Percentiles rank a stretch among this genome's conserved stretches.
phyloP scores from a whole-genome alignment of 352 stramenopile species.

The Globisporangium emineosum region DNA sequence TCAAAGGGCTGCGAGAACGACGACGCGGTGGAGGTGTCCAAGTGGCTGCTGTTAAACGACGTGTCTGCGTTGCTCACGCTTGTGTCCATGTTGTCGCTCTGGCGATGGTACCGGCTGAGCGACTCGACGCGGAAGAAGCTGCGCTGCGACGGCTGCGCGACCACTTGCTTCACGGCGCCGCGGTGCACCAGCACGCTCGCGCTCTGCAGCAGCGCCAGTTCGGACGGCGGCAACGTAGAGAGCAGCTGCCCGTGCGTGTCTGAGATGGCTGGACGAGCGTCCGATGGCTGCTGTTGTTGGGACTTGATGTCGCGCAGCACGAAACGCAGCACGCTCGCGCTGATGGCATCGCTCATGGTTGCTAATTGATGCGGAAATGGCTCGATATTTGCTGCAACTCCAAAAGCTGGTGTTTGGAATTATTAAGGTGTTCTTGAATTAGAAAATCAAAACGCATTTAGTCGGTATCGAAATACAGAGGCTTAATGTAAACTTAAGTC shows the following conservation, averaged over 20 bases:
- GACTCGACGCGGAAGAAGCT: constrained; percentile 68
- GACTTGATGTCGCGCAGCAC: constrained; percentile 48
- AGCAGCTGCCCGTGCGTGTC: constrained; percentile 50
- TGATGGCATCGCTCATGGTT: constrained; percentile 12
- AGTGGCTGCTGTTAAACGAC: neutral
- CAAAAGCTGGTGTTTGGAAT: too few species aligned
- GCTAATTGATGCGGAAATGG: neutral
- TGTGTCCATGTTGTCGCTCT: neutral
- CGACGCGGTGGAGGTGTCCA: constrained; percentile 18
- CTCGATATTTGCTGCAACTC: neutral
- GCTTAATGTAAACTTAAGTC: too few species aligned
- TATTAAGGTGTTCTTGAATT: too few species aligned
- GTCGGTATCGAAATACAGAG: neutral
- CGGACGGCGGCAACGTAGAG: constrained; percentile 28
- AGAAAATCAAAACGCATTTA: neutral
- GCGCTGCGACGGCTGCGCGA: constrained; percentile 39
- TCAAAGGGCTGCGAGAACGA: constrained; percentile 39
- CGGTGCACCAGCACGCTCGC: constrained; percentile 57
- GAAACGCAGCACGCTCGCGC: constrained; percentile 36
- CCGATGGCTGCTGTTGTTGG: constrained; percentile 1
- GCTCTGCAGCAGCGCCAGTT: constrained; percentile 47
- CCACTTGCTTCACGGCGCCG: constrained; percentile 41
- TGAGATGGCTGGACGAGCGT: neutral
- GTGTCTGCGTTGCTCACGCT: neutral
- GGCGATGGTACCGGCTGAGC: constrained; percentile 47